Evolutionary conservation across 331 rosid genomes (phyloP).

Genomic region (Quercus tomentella): DNA sequence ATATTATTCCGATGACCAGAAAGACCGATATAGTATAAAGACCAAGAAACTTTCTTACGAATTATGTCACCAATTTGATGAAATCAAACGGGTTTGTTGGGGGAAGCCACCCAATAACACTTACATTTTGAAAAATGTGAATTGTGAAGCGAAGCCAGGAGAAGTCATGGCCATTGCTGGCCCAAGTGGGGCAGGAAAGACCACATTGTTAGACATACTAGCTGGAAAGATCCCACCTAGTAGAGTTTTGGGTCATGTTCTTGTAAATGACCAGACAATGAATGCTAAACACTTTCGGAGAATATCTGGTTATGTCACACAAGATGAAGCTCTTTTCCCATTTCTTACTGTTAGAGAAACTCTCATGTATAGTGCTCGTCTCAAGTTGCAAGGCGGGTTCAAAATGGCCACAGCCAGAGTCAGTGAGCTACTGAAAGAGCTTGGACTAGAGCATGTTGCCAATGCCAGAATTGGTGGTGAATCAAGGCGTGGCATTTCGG

Average conservation of each 20-base stretch:
- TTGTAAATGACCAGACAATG: slow-evolving; percentile 41
- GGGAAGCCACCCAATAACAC: slow-evolving; percentile 8
- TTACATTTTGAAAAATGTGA: no score
- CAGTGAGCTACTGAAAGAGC: slow-evolving; percentile 29
- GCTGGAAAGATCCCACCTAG: neutral
- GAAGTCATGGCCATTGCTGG: no score
- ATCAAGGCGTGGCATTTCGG: slow-evolving; percentile 32
- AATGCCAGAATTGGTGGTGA: slow-evolving; percentile 27
- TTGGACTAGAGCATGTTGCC: slow-evolving; percentile 34
- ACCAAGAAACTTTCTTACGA: slow-evolving; percentile 33
- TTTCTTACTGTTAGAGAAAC: slow-evolving; percentile 41
- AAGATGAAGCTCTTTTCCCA: slow-evolving; percentile 42
- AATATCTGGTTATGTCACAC: slow-evolving; percentile 42
- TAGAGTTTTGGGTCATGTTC: slow-evolving; percentile 27
- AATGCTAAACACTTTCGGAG: slow-evolving; percentile 25
- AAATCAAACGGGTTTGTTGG: slow-evolving; percentile 4
- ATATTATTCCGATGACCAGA: neutral
- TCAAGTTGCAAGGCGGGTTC: slow-evolving; percentile 23
- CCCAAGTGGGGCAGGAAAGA: no score
- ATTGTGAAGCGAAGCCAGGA: no score
- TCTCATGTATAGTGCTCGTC: slow-evolving; percentile 29
- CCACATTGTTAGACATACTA: no score
- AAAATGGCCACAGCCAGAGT: slow-evolving; percentile 31
- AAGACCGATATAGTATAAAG: slow-evolving; percentile 14
- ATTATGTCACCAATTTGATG: slow-evolving; percentile 12